Evolutionary conservation across 306 rosid species (phyloP).

Genomic region (Cajanus cajan): DNA sequence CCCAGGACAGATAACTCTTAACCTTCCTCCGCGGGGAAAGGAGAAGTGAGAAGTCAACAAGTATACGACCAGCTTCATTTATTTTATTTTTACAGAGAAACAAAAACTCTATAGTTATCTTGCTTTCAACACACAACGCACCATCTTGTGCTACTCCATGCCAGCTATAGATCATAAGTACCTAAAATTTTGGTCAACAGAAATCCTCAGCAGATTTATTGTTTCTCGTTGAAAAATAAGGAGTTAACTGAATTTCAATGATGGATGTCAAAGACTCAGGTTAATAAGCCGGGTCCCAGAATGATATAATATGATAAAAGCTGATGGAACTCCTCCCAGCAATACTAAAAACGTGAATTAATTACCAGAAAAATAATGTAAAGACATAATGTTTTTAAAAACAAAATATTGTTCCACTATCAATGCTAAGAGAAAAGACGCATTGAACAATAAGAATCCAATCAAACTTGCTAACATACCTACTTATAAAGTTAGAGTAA

Average conservation of each 20-base stretch:
- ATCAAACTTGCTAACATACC: background rate
- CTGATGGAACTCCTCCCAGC: background rate
- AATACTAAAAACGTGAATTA: slow-evolving; percentile 1
- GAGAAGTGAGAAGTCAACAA: background rate
- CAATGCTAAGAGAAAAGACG: slow-evolving; percentile 1
- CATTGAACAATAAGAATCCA: background rate
- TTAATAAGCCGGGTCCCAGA: background rate
- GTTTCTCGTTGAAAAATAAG: background rate
- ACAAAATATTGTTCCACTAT: background rate
- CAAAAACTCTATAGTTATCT: background rate
- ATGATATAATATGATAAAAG: background rate
- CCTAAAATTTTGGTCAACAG: background rate
- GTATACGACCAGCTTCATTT: background rate
- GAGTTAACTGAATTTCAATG: background rate
- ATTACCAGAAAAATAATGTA: background rate
- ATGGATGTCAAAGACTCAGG: background rate
- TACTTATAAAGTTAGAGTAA: background rate
- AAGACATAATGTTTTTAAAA: background rate
- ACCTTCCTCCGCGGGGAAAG: background rate
- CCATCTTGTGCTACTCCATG: background rate
- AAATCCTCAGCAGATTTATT: background rate
- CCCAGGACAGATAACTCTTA: background rate
- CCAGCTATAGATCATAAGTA: background rate
- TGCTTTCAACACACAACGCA: background rate
- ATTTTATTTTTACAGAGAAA: background rate